Base-by-base conservation (phyloP, 2,329 filamentous ascomycete genomes). In the Helminthosporium solani region DNA sequence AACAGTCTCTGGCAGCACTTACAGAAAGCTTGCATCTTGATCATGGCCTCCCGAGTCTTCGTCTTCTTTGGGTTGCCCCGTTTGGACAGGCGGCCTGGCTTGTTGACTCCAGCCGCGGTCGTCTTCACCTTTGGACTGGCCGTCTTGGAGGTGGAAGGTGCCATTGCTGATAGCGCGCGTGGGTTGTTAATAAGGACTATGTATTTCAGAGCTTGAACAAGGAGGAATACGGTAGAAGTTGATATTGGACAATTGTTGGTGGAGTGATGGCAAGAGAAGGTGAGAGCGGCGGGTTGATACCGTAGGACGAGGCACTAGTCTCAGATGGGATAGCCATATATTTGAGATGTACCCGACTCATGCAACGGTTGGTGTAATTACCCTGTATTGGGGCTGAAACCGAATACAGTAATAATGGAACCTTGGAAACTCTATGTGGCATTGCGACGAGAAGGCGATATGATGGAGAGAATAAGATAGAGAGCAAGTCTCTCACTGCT, bases 21-120 rank as follows among this genome's bases (percentile, higher is more conserved):
- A 69, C 67, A 68, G 54, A 55, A 70, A 23, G 56, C 59, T 46
- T 69, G 66, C 66, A 70, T 69, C 53, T 60, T 62, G 34, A 54
- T 51, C 61, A 69, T 65, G n/a, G 62, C 60, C 11, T 42, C 53
- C 36, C 48, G 59, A 2, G 64, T 59, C 12, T 64, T 66, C 27
- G 50, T 47, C 36, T 54, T 59, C 50, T 61, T 65, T 44, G 47
- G 39, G n/a, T n/a, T n/a, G 25, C 28, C 30, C 20, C 50, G 33
- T 8, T 18, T 46, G 23, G 56, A 54, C 27, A 56, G 56, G 16
- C 51, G 36, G 21, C 51, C 57, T 6, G 51, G 42, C 49, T 66
- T 68, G 54, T 61, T 66, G 36, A 68, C 58, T 30, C 64, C 65
- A 5, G 55, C 55, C 40, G 25, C 43, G 34, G 27, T 53, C 46